Conservation (phyloP, 441 rosid genomes). For the Populus hybrid region DNA sequence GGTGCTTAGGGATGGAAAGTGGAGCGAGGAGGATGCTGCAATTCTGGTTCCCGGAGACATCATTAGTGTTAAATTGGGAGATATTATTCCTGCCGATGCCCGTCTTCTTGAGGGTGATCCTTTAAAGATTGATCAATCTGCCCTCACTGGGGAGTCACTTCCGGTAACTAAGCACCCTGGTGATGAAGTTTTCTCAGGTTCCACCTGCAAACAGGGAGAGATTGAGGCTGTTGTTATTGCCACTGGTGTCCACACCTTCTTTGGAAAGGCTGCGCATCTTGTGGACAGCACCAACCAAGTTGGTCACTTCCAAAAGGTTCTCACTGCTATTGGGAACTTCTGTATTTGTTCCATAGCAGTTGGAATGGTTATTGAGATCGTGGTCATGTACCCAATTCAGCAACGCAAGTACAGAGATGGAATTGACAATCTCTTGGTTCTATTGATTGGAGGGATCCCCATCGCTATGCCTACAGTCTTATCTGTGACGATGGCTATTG, state of each 20-base stretch:
- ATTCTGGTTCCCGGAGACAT: conserved; percentile 90
- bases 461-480: conserved; percentile 95
- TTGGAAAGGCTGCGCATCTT: conserved; percentile 73
- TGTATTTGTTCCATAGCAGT: conserved; percentile 83
- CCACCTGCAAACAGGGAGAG: conserved; percentile 72
- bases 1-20: conserved; percentile 84
- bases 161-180: conserved; percentile 57
- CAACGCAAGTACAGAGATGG: conserved; percentile 74
- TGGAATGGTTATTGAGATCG: conserved; percentile 68
- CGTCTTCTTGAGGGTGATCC: conserved; percentile 77
- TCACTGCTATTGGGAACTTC: conserved; percentile 90
- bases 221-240: conserved; percentile 65
- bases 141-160: conserved; percentile 17
- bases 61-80: conserved; percentile 54
- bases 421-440: conserved; percentile 87
- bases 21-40: conserved; percentile 85
- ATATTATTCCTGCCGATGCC: conserved; percentile 67
- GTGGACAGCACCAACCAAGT: conserved; percentile 68
- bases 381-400: conserved; percentile 94
- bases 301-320: conserved; percentile 80
- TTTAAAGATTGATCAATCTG: conserved; percentile 61
- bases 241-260: conserved; percentile 72
- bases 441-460: conserved; percentile 93
- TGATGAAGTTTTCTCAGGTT: conserved; percentile 61
- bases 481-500: conserved; percentile 97